These are phyloP conservation scores for Ogataea haglerorum DNA, from an alignment of 805 yeast species.

Conservation along the genomic window DNA sequence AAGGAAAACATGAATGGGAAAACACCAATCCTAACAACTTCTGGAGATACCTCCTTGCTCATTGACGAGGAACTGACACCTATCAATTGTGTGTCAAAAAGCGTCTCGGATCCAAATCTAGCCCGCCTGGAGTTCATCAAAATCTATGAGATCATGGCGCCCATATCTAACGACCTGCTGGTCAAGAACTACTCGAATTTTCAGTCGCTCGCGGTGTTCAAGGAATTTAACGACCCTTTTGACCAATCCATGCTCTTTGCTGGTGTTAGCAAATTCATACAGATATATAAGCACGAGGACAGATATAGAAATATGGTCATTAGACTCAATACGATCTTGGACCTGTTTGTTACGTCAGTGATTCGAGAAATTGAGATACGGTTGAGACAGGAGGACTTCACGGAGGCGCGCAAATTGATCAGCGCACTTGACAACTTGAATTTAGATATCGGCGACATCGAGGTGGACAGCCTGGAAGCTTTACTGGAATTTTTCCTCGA, in stretches of 20 bases:
- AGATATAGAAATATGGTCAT: conserved; percentile 29
- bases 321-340: conserved; percentile 52
- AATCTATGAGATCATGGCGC: conserved; percentile 29
- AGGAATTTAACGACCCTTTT: conserved; percentile 29
- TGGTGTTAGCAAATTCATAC: conserved; percentile 28
- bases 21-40: too few species aligned
- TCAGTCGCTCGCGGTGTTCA: conserved; percentile 29
- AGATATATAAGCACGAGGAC: conserved; percentile 19
- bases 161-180: conserved; percentile 30
- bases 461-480: conserved; percentile 33
- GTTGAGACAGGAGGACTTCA: conserved; percentile 45
- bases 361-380: conserved; percentile 64
- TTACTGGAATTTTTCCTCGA: conserved; percentile 33
- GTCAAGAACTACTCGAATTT: conserved; percentile 34
- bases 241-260: conserved; percentile 32
- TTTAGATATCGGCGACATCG: conserved; percentile 31
- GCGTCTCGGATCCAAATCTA: conserved; percentile 23
- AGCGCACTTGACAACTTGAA: conserved; percentile 24
- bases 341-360: conserved; percentile 69
- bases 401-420: conserved; percentile 32
- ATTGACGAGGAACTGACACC: conserved; percentile 23
- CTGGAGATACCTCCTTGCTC: conserved; percentile 1
- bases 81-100: conserved; percentile 24
- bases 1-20: background rate
- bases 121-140: conserved; percentile 26